Conservation (phyloP, 2,329 filamentous ascomycete species). For the Trichophyton simii region DNA sequence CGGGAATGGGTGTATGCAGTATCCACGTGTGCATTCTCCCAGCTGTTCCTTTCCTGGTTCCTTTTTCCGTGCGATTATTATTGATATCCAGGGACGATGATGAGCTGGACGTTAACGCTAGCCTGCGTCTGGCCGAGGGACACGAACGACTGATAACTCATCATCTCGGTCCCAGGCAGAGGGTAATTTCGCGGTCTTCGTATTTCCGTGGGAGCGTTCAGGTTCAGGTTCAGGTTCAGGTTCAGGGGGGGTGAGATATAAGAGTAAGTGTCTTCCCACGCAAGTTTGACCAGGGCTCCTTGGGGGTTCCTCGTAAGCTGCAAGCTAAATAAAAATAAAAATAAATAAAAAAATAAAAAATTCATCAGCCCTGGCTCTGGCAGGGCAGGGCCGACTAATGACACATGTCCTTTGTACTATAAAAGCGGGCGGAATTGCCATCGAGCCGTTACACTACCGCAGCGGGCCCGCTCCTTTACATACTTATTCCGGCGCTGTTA, state of each 20-base stretch:
- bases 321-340: neutral
- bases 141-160: neutral
- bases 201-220: neutral
- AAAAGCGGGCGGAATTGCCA: neutral
- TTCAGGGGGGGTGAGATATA: neutral
- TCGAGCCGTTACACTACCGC: slow-evolving; percentile 4
- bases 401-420: neutral
- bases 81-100: neutral
- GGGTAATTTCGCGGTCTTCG: neutral
- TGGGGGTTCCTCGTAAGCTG: neutral
- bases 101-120: neutral
- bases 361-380: neutral
- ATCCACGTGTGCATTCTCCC: neutral
- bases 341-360: neutral
- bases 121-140: neutral
- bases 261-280: too few species aligned
- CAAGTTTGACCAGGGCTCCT: neutral
- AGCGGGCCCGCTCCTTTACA: slow-evolving; percentile 1
- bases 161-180: neutral
- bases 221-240: too few species aligned
- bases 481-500: neutral
- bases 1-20: slow-evolving; percentile 2
- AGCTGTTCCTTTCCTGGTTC: too few species aligned
- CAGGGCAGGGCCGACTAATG: neutral
- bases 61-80: neutral